Evolutionary conservation across 768 basidiomycete genomes (phyloP).

Genomic region (Lentinula sp.): DNA sequence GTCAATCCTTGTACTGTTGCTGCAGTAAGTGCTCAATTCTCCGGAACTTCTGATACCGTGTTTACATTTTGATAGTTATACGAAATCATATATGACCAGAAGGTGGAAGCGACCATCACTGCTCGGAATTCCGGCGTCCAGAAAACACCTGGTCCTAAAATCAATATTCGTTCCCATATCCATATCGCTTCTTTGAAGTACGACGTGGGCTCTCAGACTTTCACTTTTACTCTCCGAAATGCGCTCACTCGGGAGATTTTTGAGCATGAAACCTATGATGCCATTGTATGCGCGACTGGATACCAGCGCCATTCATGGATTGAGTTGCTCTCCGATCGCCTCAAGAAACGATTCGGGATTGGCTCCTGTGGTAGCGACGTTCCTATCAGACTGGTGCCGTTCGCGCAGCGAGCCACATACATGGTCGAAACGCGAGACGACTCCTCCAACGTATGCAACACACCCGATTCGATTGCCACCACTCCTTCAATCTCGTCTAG

Average conservation of each 20-base stretch:
- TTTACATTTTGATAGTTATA: slow-evolving; percentile 30
- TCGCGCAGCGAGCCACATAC: background rate
- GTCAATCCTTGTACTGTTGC: slow-evolving; percentile 44
- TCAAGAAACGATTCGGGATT: slow-evolving; percentile 32
- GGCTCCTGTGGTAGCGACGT: slow-evolving; percentile 3
- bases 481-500: slow-evolving; percentile 16
- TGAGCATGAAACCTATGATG: slow-evolving; percentile 29
- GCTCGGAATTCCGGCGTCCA: slow-evolving; percentile 18
- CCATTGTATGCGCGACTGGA: slow-evolving; percentile 46
- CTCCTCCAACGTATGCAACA: background rate
- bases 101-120: slow-evolving; percentile 35
- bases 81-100: slow-evolving; percentile 45
- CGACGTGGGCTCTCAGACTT: slow-evolving; percentile 24
- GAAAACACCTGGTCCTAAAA: slow-evolving; percentile 18
- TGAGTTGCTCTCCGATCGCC: slow-evolving; percentile 29
- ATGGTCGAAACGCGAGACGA: background rate
- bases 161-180: slow-evolving; percentile 31
- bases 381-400: background rate
- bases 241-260: slow-evolving; percentile 9
- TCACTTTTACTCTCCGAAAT: slow-evolving; percentile 21
- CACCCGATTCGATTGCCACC: slow-evolving; percentile 12
- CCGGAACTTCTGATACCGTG: background rate
- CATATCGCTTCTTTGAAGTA: slow-evolving; percentile 25
- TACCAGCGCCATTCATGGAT: slow-evolving; percentile 46
- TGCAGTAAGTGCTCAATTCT: slow-evolving; percentile 17